Evolutionary conservation across 78 protist species (phyloP), one percentile per base, ranked within the genome.

Genomic region (Tieghemostelium lacteum): DNA sequence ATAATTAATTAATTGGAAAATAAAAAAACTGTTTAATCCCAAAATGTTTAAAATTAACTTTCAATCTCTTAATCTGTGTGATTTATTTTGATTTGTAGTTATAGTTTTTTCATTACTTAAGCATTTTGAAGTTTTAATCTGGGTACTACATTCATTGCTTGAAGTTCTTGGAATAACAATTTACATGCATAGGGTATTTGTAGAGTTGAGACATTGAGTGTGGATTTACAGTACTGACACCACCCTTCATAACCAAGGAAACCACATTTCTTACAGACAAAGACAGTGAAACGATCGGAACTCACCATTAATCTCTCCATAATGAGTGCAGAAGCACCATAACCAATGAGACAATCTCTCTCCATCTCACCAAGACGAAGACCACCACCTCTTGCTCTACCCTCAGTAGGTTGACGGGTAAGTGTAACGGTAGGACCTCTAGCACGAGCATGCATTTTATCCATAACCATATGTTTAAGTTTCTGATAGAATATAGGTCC

Each of bases 361-460:
- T 97, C 99, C 99, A 99, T 99, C 96, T 98, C 99, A 42, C 99
- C 99, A 20, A 99, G 88, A 3, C 99, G 97, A 40, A 99, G 95
- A 20, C 99, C 99, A 29, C 99, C 99, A 57, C 97, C 99, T 5
- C 99, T 62, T 58, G 99, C 70, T 24, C 99, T 94, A 52, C 99
- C 99, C 74, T 99, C 99, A 1, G 99, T 99, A 28, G 99, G 99
- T 88, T 99, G 99, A 8, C 99, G 93, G 4, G 99, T 99, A 54
- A 99, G 93, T 52, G 95, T 92, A 5, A 98, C 96, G 1, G 98
- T 75, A 0, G 99, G 99, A 29, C 99, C 99, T 40, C 97, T 36
- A 5, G 99, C 92, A 22, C 99, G 88, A 2, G 99, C 98, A 83
- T 99, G 99, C 99, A 99, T 98, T 93, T 99, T 99, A 92, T 99